These are phyloP conservation scores for Heritiera littoralis DNA, from an alignment of 345 rosid species.

Conservation along the genomic window DNA sequence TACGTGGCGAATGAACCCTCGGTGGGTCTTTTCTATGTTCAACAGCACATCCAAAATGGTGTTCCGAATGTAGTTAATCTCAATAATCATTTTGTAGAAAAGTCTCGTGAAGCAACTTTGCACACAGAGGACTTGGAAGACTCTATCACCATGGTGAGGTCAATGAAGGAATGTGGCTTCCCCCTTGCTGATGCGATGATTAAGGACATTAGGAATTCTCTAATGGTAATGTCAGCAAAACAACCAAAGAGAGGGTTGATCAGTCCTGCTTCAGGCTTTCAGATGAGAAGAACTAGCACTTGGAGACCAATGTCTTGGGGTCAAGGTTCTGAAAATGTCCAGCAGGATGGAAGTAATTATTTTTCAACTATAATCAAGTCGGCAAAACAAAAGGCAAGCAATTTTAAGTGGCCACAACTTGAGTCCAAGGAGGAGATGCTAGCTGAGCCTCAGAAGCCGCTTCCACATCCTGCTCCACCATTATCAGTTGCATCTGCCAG, in stretches of 20 bases:
- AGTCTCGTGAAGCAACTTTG: slow-evolving; percentile 60
- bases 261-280: slow-evolving; percentile 37
- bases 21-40: slow-evolving; percentile 85
- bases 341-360: slow-evolving; percentile 50
- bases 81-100: slow-evolving; percentile 50
- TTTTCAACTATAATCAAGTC: slow-evolving; percentile 64
- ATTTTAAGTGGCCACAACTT: slow-evolving; percentile 68
- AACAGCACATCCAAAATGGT: slow-evolving; percentile 77
- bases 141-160: slow-evolving; percentile 61
- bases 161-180: slow-evolving; percentile 83
- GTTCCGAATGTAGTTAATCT: slow-evolving; percentile 67
- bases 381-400: slow-evolving; percentile 74
- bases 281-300: slow-evolving; percentile 45
- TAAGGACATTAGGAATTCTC: slow-evolving; percentile 64
- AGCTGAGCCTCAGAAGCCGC: slow-evolving; percentile 31
- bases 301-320: slow-evolving; percentile 52
- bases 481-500: slow-evolving; percentile 40
- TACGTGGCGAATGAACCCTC: slow-evolving; percentile 92
- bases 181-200: slow-evolving; percentile 85
- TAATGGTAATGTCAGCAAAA: slow-evolving; percentile 61
- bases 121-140: slow-evolving; percentile 85
- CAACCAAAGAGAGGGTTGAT: slow-evolving; percentile 70
- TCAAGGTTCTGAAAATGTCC: slow-evolving; percentile 36
- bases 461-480: slow-evolving; percentile 28
- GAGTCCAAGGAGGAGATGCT: slow-evolving; percentile 49